These are phyloP conservation scores for Clarireedia paspali DNA, from an alignment of 2,329 filamentous ascomycete genomes.

Conservation along the genomic window DNA sequence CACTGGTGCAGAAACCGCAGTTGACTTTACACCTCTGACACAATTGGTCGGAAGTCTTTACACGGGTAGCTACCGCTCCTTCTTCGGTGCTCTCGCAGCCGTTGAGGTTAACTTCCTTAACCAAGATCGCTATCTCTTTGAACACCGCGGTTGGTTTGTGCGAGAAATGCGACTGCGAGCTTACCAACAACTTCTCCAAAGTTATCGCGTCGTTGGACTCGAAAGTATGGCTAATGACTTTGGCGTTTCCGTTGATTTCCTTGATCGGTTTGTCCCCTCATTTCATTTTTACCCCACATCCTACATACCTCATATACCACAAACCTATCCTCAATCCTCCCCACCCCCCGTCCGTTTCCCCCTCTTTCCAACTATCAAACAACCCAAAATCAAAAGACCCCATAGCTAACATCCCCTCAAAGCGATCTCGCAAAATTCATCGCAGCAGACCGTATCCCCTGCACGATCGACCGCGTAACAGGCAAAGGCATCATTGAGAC, in stretches of 20 bases:
- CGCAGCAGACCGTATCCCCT: constrained; percentile 85
- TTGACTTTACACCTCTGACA: constrained; percentile 85
- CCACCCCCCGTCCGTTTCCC: constrained; percentile 6
- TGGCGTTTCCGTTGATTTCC: constrained; percentile 90
- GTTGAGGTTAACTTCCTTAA: constrained; percentile 93
- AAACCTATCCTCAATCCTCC: background rate
- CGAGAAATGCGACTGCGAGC: constrained; percentile 95
- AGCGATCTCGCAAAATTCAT: constrained; percentile 97
- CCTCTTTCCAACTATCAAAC: background rate
- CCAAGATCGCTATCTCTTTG: constrained; percentile 88
- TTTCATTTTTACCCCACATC: background rate
- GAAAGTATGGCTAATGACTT: constrained; percentile 97
- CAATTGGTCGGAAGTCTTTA: constrained; percentile 88
- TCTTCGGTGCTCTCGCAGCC: constrained; percentile 81
- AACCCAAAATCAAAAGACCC: background rate
- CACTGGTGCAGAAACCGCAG: constrained; percentile 63
- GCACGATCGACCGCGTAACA: constrained; percentile 94
- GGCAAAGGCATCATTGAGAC: constrained; percentile 97
- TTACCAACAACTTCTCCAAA: constrained; percentile 95
- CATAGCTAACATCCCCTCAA: background rate
- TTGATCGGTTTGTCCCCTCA: constrained; percentile 66
- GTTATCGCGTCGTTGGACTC: constrained; percentile 93
- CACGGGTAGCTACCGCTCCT: constrained; percentile 85
- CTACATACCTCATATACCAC: no score
- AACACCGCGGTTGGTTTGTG: constrained; percentile 96